Base-by-base conservation (phyloP, 768 basidiomycete genomes). In the Kwoniella sp. region DNA sequence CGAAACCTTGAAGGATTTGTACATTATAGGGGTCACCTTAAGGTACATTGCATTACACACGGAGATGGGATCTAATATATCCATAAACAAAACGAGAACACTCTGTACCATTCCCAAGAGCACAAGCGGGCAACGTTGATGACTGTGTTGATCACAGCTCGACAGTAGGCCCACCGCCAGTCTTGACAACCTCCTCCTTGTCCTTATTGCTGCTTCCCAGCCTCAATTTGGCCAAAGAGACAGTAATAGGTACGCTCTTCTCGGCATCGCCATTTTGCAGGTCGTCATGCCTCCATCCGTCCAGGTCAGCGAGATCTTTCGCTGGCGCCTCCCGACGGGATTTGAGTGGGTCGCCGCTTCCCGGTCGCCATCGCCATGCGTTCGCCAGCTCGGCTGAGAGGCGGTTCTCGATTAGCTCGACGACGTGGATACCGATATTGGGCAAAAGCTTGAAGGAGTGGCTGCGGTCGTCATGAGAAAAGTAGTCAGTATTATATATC, bases 371-470 rank as follows among this genome's bases (percentile, higher is more conserved):
- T 34, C 55, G 60, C 72, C 72, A 72, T 1, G 60, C 25, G 4
- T 69, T 26, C 29, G 48, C 58, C 22, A 57, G 38, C 9, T 60
- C 67, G 12, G 55, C 47, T 2, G 72, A 60, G 20, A 70, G 54
- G 60, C 66, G 76, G 30, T 69, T 75, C 58, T 80, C 75, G 2
- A 80, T 58, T 13, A 75, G 47, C 51, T 78, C 79, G 11, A 71
- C 77, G 9, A 80, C 65, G 29, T 78, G 65, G 15, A 54, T 59
- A 1, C 79, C 79, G 2, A 78, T 72, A 28, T 59, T 68, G 1
- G 79, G 79, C 0, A 80, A 58, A 4, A 74, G 70, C 55, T 77
- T 73, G 73, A 80, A 80, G 0, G 73, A 65, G 54, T 80, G 77
- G 4, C 73, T 65, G 23, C 41, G 41, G 41, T 8, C 20, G 34